Evolutionary conservation across 768 basidiomycete genomes (phyloP), one percentile per base, ranked within the genome.

Genomic region (Collybia nuda): DNA sequence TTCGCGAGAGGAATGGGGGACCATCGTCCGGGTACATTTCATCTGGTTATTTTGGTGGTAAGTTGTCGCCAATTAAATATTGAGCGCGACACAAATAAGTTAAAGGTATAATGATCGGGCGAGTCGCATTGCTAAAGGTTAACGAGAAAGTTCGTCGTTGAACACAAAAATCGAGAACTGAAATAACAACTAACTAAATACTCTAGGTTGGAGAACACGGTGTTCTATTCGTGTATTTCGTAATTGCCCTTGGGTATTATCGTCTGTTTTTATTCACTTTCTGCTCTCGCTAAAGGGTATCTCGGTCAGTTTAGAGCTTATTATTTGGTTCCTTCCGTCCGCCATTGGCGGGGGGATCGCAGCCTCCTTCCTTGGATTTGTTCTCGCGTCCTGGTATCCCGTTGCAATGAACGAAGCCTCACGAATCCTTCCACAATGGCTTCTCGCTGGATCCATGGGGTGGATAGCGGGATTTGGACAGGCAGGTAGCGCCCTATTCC

Each of bases 371-470:
- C 67, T 88, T 11, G 89, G 88, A 15, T 40, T 89, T 6, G 65
- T 88, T 18, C 71, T 91, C 15, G 89, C 86, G 0, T 87, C 87
- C 3, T 80, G 90, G 70, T 90, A 85, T 60, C 86, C 86, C 0
- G 78, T 88, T 39, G 75, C 81, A 5, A 84, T 93, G 81, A 88
- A 86, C 59, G 79, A 87, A 38, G 71, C 85, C 0, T 77, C 81
- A 4, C 75, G 81, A 2, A 73, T 91, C 46, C 66, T 94, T 9
- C 92, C 91, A 3, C 74, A 74, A 5, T 84, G 84, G 77, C 72
- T 93, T 7, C 73, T 90, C 24, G 78, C 75, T 44, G 80, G 77
- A 21, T 75, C 81, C 15, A 82, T 86, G 32, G 84, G 84, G 8
- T 86, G 82, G 84, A 82, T 85, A 23, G 81, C 82, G 5, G 81